Conservation (phyloP, 1,284 basidiomycete species). For the Sanguinoderma infundibulare region DNA sequence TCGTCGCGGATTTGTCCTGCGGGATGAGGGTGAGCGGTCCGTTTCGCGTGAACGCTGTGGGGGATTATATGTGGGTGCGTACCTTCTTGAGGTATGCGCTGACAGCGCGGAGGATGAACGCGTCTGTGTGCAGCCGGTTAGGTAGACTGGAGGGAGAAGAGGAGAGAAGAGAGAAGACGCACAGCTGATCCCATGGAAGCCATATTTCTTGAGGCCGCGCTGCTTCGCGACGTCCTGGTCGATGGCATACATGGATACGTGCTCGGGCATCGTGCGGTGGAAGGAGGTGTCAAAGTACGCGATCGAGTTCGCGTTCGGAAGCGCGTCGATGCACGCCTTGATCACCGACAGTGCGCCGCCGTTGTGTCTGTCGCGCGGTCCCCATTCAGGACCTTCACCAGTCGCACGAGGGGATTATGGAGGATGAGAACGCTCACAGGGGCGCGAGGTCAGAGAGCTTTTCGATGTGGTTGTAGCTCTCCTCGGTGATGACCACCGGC, state of each 20-base stretch:
- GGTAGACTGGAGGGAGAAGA: conserved; percentile 36
- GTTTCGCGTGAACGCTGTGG: neutral
- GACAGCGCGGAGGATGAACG: conserved; percentile 67
- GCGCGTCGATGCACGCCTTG: conserved; percentile 58
- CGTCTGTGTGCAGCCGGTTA: conserved; percentile 44
- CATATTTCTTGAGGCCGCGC: conserved; percentile 82
- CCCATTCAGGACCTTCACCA: neutral
- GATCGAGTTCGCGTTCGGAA: conserved; percentile 67
- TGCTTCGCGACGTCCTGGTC: conserved; percentile 62
- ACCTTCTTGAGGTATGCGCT: conserved; percentile 62
- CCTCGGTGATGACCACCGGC: conserved; percentile 69
- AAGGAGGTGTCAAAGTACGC: conserved; percentile 88
- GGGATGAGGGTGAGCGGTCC: conserved; percentile 26
- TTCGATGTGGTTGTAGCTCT: conserved; percentile 73
- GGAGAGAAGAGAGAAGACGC: conserved; percentile 26
- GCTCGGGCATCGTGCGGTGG: conserved; percentile 74
- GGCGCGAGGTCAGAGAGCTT: conserved; percentile 81
- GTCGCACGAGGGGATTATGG: neutral
- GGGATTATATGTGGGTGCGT: neutral
- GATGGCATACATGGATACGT: conserved; percentile 81
- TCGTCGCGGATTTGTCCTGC: conserved; percentile 46
- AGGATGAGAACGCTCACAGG: conserved; percentile 50
- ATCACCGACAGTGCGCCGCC: conserved; percentile 65
- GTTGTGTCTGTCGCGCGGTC: conserved; percentile 52
- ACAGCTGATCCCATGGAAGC: conserved; percentile 86